Evolutionary conservation across 192 early-diverging fungal species (phyloP).

Genomic region (Mortierella antarctica): DNA sequence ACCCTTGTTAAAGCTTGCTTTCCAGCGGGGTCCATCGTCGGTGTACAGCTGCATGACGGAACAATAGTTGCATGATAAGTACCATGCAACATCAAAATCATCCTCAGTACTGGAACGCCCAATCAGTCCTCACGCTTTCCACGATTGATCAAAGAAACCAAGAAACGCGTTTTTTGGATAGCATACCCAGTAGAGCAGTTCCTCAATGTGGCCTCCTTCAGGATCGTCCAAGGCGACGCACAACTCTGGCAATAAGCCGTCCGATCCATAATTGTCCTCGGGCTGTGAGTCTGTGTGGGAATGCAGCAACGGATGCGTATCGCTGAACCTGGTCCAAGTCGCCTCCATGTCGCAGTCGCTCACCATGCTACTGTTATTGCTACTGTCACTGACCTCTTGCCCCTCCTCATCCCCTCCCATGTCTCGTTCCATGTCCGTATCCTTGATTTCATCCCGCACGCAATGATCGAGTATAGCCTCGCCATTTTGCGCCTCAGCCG

Average conservation of each 20-base stretch:
- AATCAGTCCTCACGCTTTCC: too few species aligned
- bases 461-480: not conserved
- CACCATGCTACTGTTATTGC: too few species aligned
- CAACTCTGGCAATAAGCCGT: not conserved
- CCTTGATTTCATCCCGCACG: not conserved
- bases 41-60: constrained; percentile 19
- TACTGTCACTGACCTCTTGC: not conserved
- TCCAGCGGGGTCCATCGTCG: constrained; percentile 3
- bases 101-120: too few species aligned
- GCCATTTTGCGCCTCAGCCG: not conserved
- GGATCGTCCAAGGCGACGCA: not conserved
- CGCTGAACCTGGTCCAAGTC: too few species aligned
- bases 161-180: not conserved
- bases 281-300: not conserved
- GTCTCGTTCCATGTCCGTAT: not conserved
- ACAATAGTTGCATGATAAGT: not conserved
- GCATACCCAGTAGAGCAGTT: constrained; percentile 25
- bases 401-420: not conserved
- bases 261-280: not conserved
- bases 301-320: too few species aligned
- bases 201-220: constrained; percentile 11
- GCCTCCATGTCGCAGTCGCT: too few species aligned
- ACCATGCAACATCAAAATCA: not conserved
- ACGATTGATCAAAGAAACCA: not conserved
- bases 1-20: not conserved